phyloP scores from a whole-genome alignment of 2,329 filamentous ascomycete genomes.

The Colletotrichum neosansevieriae region DNA sequence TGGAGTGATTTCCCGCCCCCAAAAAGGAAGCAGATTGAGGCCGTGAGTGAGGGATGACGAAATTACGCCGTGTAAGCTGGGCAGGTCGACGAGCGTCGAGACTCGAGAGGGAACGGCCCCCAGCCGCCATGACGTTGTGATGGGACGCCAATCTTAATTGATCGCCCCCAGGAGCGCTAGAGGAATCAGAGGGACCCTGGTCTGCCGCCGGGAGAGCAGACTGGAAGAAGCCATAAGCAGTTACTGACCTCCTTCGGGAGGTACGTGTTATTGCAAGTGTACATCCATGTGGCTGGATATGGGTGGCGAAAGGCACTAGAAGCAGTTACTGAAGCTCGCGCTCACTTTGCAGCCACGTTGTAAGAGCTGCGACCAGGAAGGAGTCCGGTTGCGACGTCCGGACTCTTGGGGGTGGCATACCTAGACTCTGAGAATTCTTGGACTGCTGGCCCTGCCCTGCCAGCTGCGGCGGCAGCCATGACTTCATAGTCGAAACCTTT shows the following conservation, averaged over 20 bases:
- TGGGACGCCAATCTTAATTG: slow-evolving; percentile 36
- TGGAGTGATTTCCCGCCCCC: slow-evolving; percentile 2
- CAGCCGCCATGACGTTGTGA: slow-evolving; percentile 34
- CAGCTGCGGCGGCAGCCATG: slow-evolving; percentile 19
- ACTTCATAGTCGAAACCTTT: slow-evolving; percentile 33
- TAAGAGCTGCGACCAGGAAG: slow-evolving; percentile 7
- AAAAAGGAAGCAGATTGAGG: slow-evolving; percentile 1
- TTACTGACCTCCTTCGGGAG: no score
- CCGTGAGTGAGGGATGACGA: slow-evolving; percentile 26
- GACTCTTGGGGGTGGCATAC: slow-evolving; percentile 27
- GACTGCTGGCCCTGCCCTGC: slow-evolving; percentile 8
- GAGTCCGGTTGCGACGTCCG: slow-evolving; percentile 20
- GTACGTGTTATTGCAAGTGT: no score
- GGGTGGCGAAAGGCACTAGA: no score
- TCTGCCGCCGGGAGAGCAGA: slow-evolving; percentile 11
- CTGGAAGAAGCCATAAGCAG: slow-evolving; percentile 15
- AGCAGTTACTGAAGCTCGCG: not conserved
- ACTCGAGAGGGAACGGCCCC: slow-evolving; percentile 17
- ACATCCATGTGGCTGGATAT: no score
- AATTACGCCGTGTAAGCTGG: slow-evolving; percentile 17
- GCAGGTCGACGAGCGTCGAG: slow-evolving; percentile 7
- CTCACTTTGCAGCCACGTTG: slow-evolving; percentile 14
- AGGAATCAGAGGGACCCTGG: slow-evolving; percentile 17
- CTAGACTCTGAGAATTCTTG: slow-evolving; percentile 1
- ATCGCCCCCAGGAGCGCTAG: slow-evolving; percentile 28